These are phyloP conservation scores for Mycothermus thermophilus DNA, from an alignment of 495 filamentous ascomycete genomes.

Conservation along the genomic window DNA sequence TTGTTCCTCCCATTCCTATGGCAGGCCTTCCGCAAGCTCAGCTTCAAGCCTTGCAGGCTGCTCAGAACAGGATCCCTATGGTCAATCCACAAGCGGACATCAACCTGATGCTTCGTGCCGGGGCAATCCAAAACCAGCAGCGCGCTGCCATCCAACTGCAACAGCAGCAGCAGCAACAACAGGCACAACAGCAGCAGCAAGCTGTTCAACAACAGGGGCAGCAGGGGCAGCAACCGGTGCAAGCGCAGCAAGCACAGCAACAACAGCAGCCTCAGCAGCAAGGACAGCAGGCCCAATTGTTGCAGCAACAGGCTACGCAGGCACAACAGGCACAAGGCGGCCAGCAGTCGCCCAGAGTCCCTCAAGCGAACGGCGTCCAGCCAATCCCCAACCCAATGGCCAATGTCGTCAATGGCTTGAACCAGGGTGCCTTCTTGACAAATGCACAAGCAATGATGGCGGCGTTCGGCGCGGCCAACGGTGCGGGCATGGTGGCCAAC, in stretches of 20 bases:
- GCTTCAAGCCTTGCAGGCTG: constrained; percentile 45
- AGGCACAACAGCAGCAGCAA: constrained; percentile 20
- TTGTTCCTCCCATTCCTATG: constrained; percentile 45
- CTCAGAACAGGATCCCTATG: constrained; percentile 48
- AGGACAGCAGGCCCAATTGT: constrained; percentile 21
- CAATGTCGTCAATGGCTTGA: constrained; percentile 41
- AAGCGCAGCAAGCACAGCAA: constrained; percentile 10
- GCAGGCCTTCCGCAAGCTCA: constrained; percentile 63
- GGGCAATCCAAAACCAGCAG: constrained; percentile 52
- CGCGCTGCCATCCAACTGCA: constrained; percentile 51
- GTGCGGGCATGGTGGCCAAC: constrained; percentile 26
- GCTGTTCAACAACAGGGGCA: constrained; percentile 22
- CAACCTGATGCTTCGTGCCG: constrained; percentile 38
- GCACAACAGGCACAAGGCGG: constrained; percentile 28
- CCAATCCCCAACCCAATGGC: constrained; percentile 27
- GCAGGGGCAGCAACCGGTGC: constrained; percentile 20
- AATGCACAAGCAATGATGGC: constrained; percentile 35
- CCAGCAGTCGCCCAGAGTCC: constrained; percentile 19
- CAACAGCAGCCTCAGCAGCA: constrained; percentile 15
- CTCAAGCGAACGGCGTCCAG: constrained; percentile 23
- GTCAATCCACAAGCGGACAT: constrained; percentile 48
- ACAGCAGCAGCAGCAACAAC: constrained; percentile 33
- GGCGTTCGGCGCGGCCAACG: constrained; percentile 24
- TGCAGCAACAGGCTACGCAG: constrained; percentile 21
- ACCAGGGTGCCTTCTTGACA: constrained; percentile 30